Evolutionary conservation across 164 flowering plant species (phyloP), one percentile per base, ranked within the genome.

Genomic region (Nymphaea thermarum): DNA sequence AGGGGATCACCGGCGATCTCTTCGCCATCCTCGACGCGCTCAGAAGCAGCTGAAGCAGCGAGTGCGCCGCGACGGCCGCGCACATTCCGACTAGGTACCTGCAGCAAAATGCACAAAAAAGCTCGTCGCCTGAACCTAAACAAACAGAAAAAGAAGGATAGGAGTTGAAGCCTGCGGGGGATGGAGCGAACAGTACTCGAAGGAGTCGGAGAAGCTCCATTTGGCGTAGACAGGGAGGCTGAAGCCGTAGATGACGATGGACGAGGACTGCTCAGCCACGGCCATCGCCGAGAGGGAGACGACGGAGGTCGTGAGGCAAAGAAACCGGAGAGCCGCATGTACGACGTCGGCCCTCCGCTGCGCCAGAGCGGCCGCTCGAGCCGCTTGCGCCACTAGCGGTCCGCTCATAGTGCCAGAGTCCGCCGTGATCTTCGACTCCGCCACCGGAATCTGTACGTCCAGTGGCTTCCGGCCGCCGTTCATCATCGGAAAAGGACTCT

Each of bases 141-240:
- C 3, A 3, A 12, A n/a, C 17, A 15, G 62, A 44, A 15, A 51
- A 15, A 51, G 14, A 51, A 10, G 4, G 63, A 44, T 45, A 18
- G 43, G 44, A 15, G n/a, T 11, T 44, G 1, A 41, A 8, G 12
- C 14, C 57, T 51, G 12, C 57, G 11, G 62, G 16, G 25, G 12
- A 10, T 6, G 6, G 36, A n/a, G 25, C 36, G 43, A 45, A 18
- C 61, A 84, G 81, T 81, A 93, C 98, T 81, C 84, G 71, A 87
- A 87, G 36, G 96, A 84, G 68, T 85, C 76, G 42, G 96, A 76
- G 67, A 78, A 82, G 70, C 95, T 84, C 98, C 98, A 93, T 68
- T 85, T 86, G 78, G 96, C 80, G 73, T 62, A 75, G 66, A 90
- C 76, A 3, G 91, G 95, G 11, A 93, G 69, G 63, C 70, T 67